phyloP scores from a whole-genome alignment of 306 rosid species.

The Dalbergia oliveri region DNA sequence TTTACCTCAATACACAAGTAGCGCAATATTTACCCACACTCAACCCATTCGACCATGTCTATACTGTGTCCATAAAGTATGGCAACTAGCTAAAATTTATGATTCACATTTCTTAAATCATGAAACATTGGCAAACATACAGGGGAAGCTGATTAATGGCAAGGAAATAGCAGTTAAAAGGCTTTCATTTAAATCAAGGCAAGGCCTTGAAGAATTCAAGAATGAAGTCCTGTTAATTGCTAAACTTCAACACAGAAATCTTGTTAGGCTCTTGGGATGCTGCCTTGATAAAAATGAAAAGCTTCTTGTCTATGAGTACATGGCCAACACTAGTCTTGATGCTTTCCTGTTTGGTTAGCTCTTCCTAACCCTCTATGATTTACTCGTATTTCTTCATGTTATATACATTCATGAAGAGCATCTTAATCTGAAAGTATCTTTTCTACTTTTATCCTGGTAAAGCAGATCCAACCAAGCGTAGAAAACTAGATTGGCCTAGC shows the following conservation, averaged over 20 bases:
- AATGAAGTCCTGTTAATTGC: conserved; percentile 40
- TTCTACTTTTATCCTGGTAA: conserved; percentile 4
- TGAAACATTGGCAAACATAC: neutral
- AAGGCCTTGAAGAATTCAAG: conserved; percentile 45
- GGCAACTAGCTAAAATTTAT: neutral
- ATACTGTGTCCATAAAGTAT: neutral
- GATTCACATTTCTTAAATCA: neutral
- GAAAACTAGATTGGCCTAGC: conserved; percentile 19
- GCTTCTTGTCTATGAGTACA: conserved; percentile 46
- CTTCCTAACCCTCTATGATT: neutral
- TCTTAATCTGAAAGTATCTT: neutral
- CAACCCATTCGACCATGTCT: too few relatives aligned
- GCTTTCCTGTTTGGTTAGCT: conserved; percentile 49
- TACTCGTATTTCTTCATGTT: neutral
- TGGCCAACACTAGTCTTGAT: conserved; percentile 49
- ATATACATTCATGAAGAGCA: neutral
- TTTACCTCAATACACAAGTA: too few relatives aligned
- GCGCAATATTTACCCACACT: too few relatives aligned
- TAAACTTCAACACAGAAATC: conserved; percentile 49
- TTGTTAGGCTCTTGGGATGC: conserved; percentile 47
- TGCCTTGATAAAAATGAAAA: conserved; percentile 45
- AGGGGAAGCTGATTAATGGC: conserved; percentile 48
- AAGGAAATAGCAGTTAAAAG: conserved; percentile 51
- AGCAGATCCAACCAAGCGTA: conserved; percentile 33
- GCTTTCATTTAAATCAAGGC: conserved; percentile 43